Conservation (phyloP, 2,329 filamentous ascomycete species). For the Mycocentrospora acerina region DNA sequence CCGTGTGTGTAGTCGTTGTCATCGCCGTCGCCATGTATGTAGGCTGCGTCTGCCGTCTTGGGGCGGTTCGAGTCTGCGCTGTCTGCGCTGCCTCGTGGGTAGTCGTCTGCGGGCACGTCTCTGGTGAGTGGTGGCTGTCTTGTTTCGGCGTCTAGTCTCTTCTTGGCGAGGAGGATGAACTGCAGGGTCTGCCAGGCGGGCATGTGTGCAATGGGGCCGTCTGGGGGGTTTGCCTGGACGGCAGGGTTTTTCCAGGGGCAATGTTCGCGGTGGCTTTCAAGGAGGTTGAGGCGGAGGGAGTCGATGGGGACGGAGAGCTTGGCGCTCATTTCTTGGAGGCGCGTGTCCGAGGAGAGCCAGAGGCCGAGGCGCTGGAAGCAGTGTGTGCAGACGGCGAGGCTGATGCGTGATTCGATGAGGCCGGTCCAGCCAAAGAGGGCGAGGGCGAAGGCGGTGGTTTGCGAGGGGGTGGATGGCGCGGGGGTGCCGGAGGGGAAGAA, state of each 20-base stretch:
- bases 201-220: constrained; percentile 35
- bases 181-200: constrained; percentile 39
- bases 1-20: constrained; percentile 14
- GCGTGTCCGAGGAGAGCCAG: constrained; percentile 72
- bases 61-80: no score
- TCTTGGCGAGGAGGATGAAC: constrained; percentile 31
- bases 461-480: constrained; percentile 17
- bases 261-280: constrained; percentile 43
- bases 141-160: no score
- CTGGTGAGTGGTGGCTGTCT: no score
- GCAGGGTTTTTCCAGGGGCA: constrained; percentile 44
- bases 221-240: constrained; percentile 33
- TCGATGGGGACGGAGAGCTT: constrained; percentile 34
- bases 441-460: constrained; percentile 33
- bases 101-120: constrained; percentile 4
- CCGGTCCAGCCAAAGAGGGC: constrained; percentile 53
- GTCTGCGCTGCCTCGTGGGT: constrained; percentile 22
- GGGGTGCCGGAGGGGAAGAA: constrained; percentile 22
- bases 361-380: constrained; percentile 87
- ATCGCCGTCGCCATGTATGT: not conserved
- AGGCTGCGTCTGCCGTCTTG: constrained; percentile 1
- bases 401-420: constrained; percentile 63
- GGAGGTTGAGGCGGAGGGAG: constrained; percentile 36
- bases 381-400: constrained; percentile 76
- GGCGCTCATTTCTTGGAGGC: constrained; percentile 35